Base-by-base conservation (phyloP, 306 rosid genomes). In the Senna siamea region DNA sequence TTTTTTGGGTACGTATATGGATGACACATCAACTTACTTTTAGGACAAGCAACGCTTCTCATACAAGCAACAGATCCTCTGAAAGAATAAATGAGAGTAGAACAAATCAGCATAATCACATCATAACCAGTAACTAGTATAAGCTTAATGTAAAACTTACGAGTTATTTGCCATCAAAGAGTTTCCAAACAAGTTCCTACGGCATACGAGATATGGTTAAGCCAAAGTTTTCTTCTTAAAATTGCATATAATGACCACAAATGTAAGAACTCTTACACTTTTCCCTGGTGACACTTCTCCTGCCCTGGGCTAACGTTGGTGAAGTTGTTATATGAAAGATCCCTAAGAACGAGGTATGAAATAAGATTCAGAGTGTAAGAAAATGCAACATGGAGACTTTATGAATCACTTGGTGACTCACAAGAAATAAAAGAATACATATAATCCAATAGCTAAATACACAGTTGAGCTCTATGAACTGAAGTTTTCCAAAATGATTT, bases 141-240 rank as follows among this genome's bases (percentile, higher is more conserved):
- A 67, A 37, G 26, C 28, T 53, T 9, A 56, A 71, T 71, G 15
- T 43, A 46, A 59, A 62, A 87, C 96, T 82, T 81, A 90, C 93
- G 77, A 82, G 47, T 18, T 81, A 66, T 79, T 86, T 13, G 61
- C 80, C 2, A 9, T 44, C 15, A 77, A 79, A 44, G 89, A 86
- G 79, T 82, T 72, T 14, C 87, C 87, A 83, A 88, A 90, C 64
- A 90, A 62, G 80, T 86, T 84, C 76, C 93, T 90, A 80, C 44
- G 71, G 51, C 55, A 65, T 57, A 67, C 15, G 66, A 40, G 14
- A 69, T 26, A 53, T 56, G 23, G 11, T 30, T 51, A 46, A 66
- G 35, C 13, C 37, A 55, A 72, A 71, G 28, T 41, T 37, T 6
- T 26, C 12, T 46, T 30, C 61, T 55, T 56, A 64, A 75, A 65